These are phyloP conservation scores for Syncephalastrum monosporum DNA, from an alignment of 371 early-diverging fungal genomes.

Conservation along the genomic window DNA sequence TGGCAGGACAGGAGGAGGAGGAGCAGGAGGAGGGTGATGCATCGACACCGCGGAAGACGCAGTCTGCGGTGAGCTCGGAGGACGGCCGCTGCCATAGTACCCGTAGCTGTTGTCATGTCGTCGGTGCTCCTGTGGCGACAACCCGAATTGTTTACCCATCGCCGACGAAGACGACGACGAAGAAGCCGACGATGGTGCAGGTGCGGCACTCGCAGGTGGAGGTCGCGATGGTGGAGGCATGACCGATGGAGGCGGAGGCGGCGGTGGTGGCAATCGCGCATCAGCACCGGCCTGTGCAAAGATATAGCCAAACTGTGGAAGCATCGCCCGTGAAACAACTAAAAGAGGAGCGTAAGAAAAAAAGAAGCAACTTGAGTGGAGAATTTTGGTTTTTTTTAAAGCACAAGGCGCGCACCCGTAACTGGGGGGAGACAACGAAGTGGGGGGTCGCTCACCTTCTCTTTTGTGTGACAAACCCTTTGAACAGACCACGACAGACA, in stretches of 20 bases:
- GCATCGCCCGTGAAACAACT: constrained; percentile 42
- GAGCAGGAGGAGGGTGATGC: neutral
- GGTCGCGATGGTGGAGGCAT: constrained; percentile 16
- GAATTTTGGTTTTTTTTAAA: no score
- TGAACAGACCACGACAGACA: no score
- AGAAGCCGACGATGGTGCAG: constrained; percentile 2
- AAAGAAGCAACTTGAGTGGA: constrained; percentile 1
- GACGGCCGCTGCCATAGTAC: no score
- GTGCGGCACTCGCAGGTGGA: constrained; percentile 10
- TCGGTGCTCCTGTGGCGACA: neutral
- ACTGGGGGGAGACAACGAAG: no score
- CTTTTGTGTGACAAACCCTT: no score
- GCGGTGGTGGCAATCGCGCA: constrained; percentile 20
- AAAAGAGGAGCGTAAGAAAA: constrained; percentile 3
- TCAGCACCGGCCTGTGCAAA: constrained; percentile 52
- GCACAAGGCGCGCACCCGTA: no score
- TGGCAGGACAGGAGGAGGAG: constrained; percentile 9
- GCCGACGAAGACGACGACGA: constrained; percentile 1
- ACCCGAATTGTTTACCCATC: neutral
- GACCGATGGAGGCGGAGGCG: constrained; percentile 2
- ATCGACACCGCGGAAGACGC: no score
- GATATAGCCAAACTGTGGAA: constrained; percentile 61
- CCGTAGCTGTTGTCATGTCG: neutral
- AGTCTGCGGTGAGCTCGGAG: no score
- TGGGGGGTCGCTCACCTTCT: no score